These are phyloP conservation scores for Paecilomyces sp. DNA, from an alignment of 2,329 filamentous ascomycete genomes.

Conservation along the genomic window DNA sequence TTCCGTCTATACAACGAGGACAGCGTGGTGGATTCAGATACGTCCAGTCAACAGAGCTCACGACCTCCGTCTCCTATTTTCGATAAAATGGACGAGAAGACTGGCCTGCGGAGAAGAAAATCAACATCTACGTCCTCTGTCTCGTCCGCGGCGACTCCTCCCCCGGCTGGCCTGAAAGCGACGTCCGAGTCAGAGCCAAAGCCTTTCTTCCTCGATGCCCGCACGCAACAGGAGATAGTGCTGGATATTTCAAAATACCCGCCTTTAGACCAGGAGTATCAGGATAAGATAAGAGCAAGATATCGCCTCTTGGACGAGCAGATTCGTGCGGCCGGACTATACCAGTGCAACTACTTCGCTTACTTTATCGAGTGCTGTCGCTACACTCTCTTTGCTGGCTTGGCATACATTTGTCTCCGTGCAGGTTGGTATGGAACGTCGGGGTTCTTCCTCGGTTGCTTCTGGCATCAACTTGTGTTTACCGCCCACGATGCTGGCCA, in stretches of 20 bases:
- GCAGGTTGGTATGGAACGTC: slow-evolving; percentile 62
- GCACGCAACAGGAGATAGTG: slow-evolving; percentile 67
- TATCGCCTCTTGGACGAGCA: slow-evolving; percentile 72
- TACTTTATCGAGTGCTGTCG: slow-evolving; percentile 70
- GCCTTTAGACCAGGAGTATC: slow-evolving; percentile 62
- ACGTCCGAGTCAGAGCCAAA: slow-evolving; percentile 28
- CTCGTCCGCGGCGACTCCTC: slow-evolving; percentile 20
- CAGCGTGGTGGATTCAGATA: slow-evolving; percentile 32
- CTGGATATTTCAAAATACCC: slow-evolving; percentile 78
- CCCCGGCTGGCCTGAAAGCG: slow-evolving; percentile 14
- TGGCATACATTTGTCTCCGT: slow-evolving; percentile 55
- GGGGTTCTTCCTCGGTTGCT: slow-evolving; percentile 49
- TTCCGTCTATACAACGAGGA: slow-evolving; percentile 54
- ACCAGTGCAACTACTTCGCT: slow-evolving; percentile 72
- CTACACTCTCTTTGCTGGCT: slow-evolving; percentile 60
- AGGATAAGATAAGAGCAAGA: slow-evolving; percentile 68
- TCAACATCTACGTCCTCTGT: slow-evolving; percentile 14
- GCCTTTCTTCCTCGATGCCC: slow-evolving; percentile 61
- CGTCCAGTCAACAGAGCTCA: slow-evolving; percentile 50
- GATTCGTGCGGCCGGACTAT: slow-evolving; percentile 68
- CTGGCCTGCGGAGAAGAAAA: slow-evolving; percentile 29
- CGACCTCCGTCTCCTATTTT: slow-evolving; percentile 52
- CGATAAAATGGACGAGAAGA: slow-evolving; percentile 42
- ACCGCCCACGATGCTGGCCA: slow-evolving; percentile 66
- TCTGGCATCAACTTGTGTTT: slow-evolving; percentile 2